Percentiles rank a stretch among this genome's conserved stretches.
Evolutionary conservation across 306 rosid species (phyloP).

Genomic region (Acacia confusa): DNA sequence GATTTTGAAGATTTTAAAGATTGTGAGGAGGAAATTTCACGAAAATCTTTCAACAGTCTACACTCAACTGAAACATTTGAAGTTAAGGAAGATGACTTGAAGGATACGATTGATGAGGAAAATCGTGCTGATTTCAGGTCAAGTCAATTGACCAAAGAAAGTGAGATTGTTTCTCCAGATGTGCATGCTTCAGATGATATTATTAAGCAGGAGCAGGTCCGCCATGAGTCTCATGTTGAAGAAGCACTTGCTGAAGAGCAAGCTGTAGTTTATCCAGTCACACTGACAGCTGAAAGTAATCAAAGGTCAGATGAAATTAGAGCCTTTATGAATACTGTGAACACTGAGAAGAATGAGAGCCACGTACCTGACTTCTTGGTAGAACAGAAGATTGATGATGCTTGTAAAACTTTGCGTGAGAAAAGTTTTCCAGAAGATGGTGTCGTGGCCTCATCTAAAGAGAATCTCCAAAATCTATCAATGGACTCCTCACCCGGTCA

Average conservation of each 20-base stretch:
- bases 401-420: constrained; percentile 16
- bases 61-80: constrained; percentile 34
- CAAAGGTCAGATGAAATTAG: constrained; percentile 34
- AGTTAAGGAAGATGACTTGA: constrained; percentile 35
- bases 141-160: constrained; percentile 33
- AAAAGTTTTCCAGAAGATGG: constrained; percentile 24
- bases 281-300: constrained; percentile 22
- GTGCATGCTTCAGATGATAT: constrained; percentile 32
- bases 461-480: constrained; percentile 30
- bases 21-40: constrained; percentile 36
- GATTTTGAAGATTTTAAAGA: constrained; percentile 43
- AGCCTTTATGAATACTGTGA: constrained; percentile 31
- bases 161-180: constrained; percentile 34
- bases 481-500: constrained; percentile 33
- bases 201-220: constrained; percentile 22
- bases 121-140: constrained; percentile 29
- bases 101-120: constrained; percentile 25
- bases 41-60: constrained; percentile 28
- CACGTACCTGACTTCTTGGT: constrained; percentile 12
- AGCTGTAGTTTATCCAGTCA: constrained; percentile 29
- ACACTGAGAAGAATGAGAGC: constrained; percentile 23
- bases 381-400: constrained; percentile 33
- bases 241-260: constrained; percentile 39
- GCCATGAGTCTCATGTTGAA: constrained; percentile 26
- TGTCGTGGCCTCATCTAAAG: constrained; percentile 15